phyloP scores from a whole-genome alignment of 768 basidiomycete species.

The Lactifluus pinguis region DNA sequence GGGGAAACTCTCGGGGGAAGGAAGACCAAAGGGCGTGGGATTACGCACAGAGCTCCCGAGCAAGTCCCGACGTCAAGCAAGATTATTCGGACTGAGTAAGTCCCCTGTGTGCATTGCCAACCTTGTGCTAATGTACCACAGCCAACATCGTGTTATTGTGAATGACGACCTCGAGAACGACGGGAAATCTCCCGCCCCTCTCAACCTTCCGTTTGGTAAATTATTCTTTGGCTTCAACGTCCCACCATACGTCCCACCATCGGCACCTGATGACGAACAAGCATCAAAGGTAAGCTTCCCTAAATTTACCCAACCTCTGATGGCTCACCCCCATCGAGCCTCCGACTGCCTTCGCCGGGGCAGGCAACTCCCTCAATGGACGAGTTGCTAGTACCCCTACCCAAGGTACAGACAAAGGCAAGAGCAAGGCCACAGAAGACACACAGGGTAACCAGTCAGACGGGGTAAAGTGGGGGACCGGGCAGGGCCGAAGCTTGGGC shows the following conservation, averaged over 20 bases:
- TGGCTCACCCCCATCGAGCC: conserved; percentile 24
- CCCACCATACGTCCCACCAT: conserved; percentile 51
- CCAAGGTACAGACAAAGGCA: conserved; percentile 40
- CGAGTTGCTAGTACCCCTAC: conserved; percentile 33
- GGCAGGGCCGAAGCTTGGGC: conserved; percentile 38
- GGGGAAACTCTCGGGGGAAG: conserved; percentile 87
- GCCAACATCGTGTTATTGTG: conserved; percentile 75
- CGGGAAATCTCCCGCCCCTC: conserved; percentile 75
- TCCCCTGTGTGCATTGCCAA: conserved; percentile 15
- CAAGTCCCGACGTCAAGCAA: conserved; percentile 73
- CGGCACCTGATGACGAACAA: conserved; percentile 8
- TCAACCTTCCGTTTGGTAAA: conserved; percentile 87
- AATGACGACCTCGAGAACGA: conserved; percentile 68
- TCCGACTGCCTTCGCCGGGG: conserved; percentile 47
- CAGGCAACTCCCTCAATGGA: conserved; percentile 61
- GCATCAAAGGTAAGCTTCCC: conserved; percentile 17
- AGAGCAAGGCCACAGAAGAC: conserved; percentile 26
- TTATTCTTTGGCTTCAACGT: conserved; percentile 95
- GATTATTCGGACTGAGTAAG: conserved; percentile 87
- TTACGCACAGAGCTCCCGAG: conserved; percentile 75
- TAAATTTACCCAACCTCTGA: background rate
- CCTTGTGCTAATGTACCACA: conserved; percentile 28
- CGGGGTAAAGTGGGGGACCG: conserved; percentile 24
- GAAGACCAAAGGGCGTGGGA: conserved; percentile 92
- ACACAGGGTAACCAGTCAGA: conserved; percentile 17